Evolutionary conservation across 176 grass and related monocot species (phyloP), one percentile per base, ranked within the genome.

Genomic region (Pontederia paniculata): DNA sequence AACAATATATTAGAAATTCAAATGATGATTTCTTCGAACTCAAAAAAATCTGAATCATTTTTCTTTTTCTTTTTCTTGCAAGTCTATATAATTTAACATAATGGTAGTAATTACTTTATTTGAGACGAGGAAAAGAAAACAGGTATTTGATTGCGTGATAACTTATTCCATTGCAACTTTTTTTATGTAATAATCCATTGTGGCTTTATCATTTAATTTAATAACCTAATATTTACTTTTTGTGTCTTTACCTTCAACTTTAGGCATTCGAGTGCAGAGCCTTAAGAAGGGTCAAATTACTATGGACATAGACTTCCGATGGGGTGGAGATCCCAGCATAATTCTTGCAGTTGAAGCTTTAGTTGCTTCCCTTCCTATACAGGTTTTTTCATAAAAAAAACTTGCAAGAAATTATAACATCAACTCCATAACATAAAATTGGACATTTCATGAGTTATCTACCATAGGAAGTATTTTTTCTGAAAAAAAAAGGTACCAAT

Each of bases 351-450:
- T 97, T n/a, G 86, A 97, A 72, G 84, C 93, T 55, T 86, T 89
- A 55, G 93, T 97, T 68, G 93, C 93, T 73, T 97, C 93, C 42
- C 86, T 97, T 21, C 93, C 93, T 12, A 88, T 98, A 82, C 93
- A 98, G 80, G 93, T 96, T 66, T 45, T 7, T 55, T 69, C n/a
- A n/a, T n/a, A 21, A 2, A 31, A 31, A 31, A 31, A 31, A 31
- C 25, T 31, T 5, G 5, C 5, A 31, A 31, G 25, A 31, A 31
- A 31, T 31, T 31, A 31, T 5, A 67, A 20, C 67, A 42, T 31
- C 14, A 43, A 42, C 68, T 45, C 62, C 44, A 55, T 43, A 15
- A 17, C 11, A 15, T 50, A 17, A 15, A 50, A 13, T 57, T 4
- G 15, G 14, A 25, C 25, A 6, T 67, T 48, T 12, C 10, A 15